Base-by-base conservation (phyloP, 2,329 filamentous ascomycete species). In the Aspergillus calidoustus region DNA sequence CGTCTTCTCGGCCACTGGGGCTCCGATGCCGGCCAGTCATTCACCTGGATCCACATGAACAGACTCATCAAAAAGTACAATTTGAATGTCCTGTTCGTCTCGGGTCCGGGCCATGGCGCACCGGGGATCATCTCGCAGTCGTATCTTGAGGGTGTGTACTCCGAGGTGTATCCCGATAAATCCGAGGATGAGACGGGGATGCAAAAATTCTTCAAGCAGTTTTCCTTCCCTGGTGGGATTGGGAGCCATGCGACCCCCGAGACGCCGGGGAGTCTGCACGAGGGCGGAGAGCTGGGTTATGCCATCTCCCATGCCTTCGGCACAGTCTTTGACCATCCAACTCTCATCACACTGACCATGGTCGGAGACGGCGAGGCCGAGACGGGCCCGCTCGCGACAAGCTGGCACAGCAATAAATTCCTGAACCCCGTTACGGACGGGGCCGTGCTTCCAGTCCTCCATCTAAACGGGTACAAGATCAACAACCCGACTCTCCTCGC, bases 401-500 rank as follows among this genome's bases (percentile, higher is more conserved):
- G 88, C 59, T 93, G 91, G 91, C 91, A 93, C 78, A 90, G 88
- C 77, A 93, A 85, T 72, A 93, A 93, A 75, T 93, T 92, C 77
- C 83, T 93, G 66, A 92, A 93, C 72, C 91, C 91, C 4, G 89
- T 91, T 68, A 89, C 85, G 0, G 90, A 93, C 69, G 91, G 91
- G 31, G 91, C 90, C 43, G 91, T 93, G 7, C 82, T 93, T 1
- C 91, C 91, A 0, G 87, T 93, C 6, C 83, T 93, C 11, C 90
- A 93, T 74, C 82, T 93, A 38, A 93, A 93, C 69, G 91, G 91
- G 51, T 93, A 93, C 83, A 93, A 93, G 82, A 93, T 93, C 81
- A 91, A 91, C 81, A 91, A 92, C 76, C 89, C 89, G 8, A 93
- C 88, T 5, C 72, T 93, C 0, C 84, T 93, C 17, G 87, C 90